Evolutionary conservation across 2,329 filamentous ascomycete genomes (phyloP), one percentile per base, ranked within the genome.

Genomic region (Stenocarpella maydis): DNA sequence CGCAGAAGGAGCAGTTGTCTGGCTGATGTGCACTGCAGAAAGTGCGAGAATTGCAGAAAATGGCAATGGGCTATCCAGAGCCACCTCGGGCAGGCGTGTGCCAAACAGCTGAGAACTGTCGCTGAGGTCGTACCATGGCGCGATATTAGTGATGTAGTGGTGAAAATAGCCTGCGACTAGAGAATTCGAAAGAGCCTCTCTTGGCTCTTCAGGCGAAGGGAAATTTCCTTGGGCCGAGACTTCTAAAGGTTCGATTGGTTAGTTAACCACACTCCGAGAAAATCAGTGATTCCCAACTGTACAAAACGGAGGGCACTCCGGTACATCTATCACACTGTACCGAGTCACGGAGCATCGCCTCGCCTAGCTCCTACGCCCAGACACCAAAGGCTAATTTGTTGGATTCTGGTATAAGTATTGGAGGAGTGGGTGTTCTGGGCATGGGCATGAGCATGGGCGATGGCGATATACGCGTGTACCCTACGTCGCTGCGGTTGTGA

Each of bases 31-130:
- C 70, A 82, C 80, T 0, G 82, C 82, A 2, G 84, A 79, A 47
- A 86, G 77, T 2, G 83, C 83, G 43, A 85, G 76, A 14, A 83
- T 74, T 1, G 83, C 82, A 54, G 77, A 80, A 72, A 86, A 81
- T 2, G 85, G 75, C 0, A 85, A 74, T 1, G 81, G 74, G 43
- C 79, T 80, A 1, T 80, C 75, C 12, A 84, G 14, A 6, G 31
- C 52, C 12, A 24, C 24, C 52, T 55, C 52, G 5, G 52, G 52
- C n/a, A 55, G 31, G 2, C 24, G 24, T 17, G 52, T 55, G 4
- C 52, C 52, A 9, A 53, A 55, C 8, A 55, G 24, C 1, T 17
- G 31, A 39, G 31, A 39, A 55, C 52, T 39, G n/a, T 55, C 31
- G 31, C 52, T 55, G 52, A 55, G 52, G 12, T 55, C 52, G 24